Evolutionary conservation across 768 basidiomycete species (phyloP), one percentile per base, ranked within the genome.

Genomic region (Tricholoma flavovirens): DNA sequence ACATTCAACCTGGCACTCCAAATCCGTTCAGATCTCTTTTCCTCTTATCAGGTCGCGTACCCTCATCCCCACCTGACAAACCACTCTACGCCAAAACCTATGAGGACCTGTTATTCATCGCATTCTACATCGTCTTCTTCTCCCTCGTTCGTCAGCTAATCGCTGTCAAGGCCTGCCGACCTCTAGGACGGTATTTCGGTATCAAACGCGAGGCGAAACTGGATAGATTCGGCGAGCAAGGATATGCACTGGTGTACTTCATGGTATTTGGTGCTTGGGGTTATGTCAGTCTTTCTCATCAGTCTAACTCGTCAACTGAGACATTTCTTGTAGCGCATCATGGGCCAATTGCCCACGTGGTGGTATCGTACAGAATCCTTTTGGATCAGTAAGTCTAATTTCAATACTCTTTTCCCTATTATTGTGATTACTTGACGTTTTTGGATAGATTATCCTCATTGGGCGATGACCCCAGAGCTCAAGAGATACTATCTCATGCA

Each of bases 401-500:
- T 30, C 10, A 3, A 14, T 45, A 33, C 14, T 8, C 30, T 32
- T 40, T 30, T 46, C 49, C 21, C n/a, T n/a, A n/a, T n/a, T n/a
- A n/a, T n/a, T n/a, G n/a, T n/a, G n/a, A n/a, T 2, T 26, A 15
- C 11, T 21, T 30, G 12, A n/a, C 26, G 21, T 45, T 14, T 33
- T 45, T 32, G 19, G 22, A 24, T 43, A 93, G 91, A 83, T 55
- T 97, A 96, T 66, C 95, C 95, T 15, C 83, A 90, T 66, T 91
- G 89, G 87, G 80, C 88, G 46, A 90, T 99, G 88, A 81, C 80
- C 22, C 83, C 85, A 0, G 80, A 84, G 59, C 74, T 98, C 62
- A 99, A 99, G 73, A 71, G 80, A 45, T 98, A 97, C 74, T 98
- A 98, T 69, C 84, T 99, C 55, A 82, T 94, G 74, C 96, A 99